Conservation (phyloP, 768 basidiomycete genomes). For the Hypsizygus marmoreus region DNA sequence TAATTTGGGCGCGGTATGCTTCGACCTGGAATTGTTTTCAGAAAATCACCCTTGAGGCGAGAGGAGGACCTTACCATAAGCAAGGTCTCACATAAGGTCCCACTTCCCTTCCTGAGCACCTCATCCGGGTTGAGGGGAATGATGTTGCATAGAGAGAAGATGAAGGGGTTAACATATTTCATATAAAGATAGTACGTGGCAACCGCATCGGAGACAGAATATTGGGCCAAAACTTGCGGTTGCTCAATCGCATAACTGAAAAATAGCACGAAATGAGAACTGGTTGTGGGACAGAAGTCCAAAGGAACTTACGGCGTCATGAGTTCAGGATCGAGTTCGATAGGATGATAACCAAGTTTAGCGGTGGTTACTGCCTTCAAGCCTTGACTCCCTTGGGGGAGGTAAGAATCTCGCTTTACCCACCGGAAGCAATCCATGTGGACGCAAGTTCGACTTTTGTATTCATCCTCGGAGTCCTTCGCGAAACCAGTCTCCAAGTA, state of each 20-base stretch:
- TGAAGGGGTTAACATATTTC: conserved; percentile 99
- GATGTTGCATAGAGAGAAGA: conserved; percentile 98
- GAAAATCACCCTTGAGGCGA: neutral
- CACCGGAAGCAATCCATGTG: conserved; percentile 99
- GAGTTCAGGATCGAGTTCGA: conserved; percentile 95
- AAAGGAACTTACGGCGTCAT: conserved; percentile 91
- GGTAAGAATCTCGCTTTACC: conserved; percentile 98
- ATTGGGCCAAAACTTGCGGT: conserved; percentile 91
- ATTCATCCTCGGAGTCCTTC: conserved; percentile 92
- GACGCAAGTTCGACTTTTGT: conserved; percentile 86
- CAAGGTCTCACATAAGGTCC: conserved; percentile 95
- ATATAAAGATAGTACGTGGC: conserved; percentile 99
- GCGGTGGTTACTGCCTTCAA: conserved; percentile 96
- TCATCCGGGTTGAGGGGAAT: conserved; percentile 97
- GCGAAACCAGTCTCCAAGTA: conserved; percentile 92
- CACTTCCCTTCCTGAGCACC: conserved; percentile 92
- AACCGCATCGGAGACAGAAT: conserved; percentile 99
- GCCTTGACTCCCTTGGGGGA: conserved; percentile 98
- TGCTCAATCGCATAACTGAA: conserved; percentile 93
- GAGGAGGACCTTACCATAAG: conserved; percentile 75
- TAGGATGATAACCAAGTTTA: conserved; percentile 95
- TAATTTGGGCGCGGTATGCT: conserved; percentile 87
- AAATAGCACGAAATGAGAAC: neutral
- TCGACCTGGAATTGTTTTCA: conserved; percentile 68
- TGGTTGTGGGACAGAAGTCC: neutral